Conservation (phyloP, 1,139 yeast genomes). For the Neolecta irregularis region DNA sequence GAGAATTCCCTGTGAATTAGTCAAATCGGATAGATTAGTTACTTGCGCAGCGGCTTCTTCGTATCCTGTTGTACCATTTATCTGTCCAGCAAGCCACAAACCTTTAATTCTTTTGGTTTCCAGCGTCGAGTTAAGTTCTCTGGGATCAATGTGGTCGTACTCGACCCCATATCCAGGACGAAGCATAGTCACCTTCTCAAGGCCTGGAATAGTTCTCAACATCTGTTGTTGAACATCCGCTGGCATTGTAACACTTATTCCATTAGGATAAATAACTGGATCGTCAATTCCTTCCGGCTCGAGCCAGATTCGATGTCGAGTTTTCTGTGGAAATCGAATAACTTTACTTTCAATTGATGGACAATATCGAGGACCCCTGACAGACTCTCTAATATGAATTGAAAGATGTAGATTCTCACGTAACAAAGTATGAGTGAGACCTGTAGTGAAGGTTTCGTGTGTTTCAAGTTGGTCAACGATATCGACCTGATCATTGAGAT, state of each 20-base stretch:
- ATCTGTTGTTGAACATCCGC: slow-evolving; percentile 70
- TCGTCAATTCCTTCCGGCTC: slow-evolving; percentile 92
- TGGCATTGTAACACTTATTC: slow-evolving; percentile 93
- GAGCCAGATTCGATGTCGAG: slow-evolving; percentile 73
- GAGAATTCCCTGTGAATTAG: slow-evolving; percentile 52
- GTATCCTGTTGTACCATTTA: slow-evolving; percentile 96
- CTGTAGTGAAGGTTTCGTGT: slow-evolving; percentile 65
- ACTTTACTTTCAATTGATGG: slow-evolving; percentile 91
- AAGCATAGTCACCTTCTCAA: slow-evolving; percentile 70
- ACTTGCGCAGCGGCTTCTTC: slow-evolving; percentile 81
- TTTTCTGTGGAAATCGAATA: slow-evolving; percentile 61
- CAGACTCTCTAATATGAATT: slow-evolving; percentile 83
- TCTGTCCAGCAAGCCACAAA: slow-evolving; percentile 84
- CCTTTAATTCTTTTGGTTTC: slow-evolving; percentile 75
- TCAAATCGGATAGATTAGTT: neutral
- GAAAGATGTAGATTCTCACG: slow-evolving; percentile 60
- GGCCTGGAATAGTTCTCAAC: slow-evolving; percentile 68
- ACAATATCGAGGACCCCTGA: slow-evolving; percentile 93
- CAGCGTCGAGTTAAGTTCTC: slow-evolving; percentile 60
- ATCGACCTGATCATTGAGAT: slow-evolving; percentile 50
- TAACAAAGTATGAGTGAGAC: slow-evolving; percentile 54
- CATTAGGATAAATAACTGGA: slow-evolving; percentile 73
- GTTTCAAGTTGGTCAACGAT: slow-evolving; percentile 47
- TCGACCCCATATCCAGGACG: slow-evolving; percentile 99
- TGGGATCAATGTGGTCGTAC: slow-evolving; percentile 89